Percentiles rank a stretch among this genome's conserved stretches.
These are phyloP conservation scores for Pythium angustatum DNA, from an alignment of 352 stramenopile species.

Conservation along the genomic window DNA sequence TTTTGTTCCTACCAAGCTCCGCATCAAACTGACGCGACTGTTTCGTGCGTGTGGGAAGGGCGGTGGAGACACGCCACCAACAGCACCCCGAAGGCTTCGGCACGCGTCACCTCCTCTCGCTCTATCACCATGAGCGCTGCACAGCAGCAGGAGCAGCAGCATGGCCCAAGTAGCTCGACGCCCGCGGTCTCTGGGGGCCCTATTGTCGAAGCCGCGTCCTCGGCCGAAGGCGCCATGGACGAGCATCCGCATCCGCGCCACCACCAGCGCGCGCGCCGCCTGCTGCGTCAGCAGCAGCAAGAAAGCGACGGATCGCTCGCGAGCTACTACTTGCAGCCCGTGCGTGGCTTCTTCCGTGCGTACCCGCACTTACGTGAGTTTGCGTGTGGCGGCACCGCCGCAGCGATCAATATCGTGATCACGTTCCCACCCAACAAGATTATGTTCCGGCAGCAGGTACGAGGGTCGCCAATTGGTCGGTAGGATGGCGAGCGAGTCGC, in stretches of 20 bases:
- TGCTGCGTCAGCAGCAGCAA: constrained; percentile 16
- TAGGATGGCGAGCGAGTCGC: neutral
- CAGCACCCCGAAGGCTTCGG: neutral
- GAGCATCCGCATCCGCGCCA: constrained; percentile 11
- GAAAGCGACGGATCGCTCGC: neutral
- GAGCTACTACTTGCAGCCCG: constrained; percentile 14
- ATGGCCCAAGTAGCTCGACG: too few relatives aligned
- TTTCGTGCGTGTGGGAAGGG: constrained; percentile 9
- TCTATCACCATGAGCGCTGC: neutral
- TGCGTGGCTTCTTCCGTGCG: constrained; percentile 43
- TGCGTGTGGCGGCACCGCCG: constrained; percentile 73
- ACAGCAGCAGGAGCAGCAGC: constrained; percentile 13
- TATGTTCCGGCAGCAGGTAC: constrained; percentile 91
- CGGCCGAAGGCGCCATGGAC: constrained; percentile 3
- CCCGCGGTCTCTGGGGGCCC: neutral
- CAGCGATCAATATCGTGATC: constrained; percentile 86
- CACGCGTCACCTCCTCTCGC: neutral
- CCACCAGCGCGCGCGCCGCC: constrained; percentile 12
- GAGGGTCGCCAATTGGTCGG: too few relatives aligned
- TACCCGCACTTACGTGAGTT: constrained; percentile 83
- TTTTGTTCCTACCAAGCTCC: constrained; percentile 12
- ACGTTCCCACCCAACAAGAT: constrained; percentile 90
- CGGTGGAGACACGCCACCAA: constrained; percentile 3
- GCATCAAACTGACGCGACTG: constrained; percentile 8
- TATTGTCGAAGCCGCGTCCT: neutral